A percentile compares a stretch with the other conserved stretches of the same genome.
Evolutionary conservation across 169 alveolate genomes (phyloP).

Genomic region (Cryptosporidium xiaoi): DNA sequence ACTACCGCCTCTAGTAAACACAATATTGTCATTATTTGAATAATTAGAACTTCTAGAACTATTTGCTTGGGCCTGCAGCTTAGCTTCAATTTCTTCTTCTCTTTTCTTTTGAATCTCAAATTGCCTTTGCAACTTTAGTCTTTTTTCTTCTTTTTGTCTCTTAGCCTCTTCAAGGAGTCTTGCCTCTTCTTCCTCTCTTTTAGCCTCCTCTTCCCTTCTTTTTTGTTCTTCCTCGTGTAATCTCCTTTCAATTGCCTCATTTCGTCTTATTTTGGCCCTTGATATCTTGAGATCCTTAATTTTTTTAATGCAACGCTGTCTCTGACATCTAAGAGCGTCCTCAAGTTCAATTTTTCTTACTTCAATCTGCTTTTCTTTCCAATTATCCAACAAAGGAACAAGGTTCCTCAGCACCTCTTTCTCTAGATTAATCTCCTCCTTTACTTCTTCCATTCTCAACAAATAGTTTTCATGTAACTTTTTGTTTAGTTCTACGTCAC

Average conservation of each 20-base stretch:
- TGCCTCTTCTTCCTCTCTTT: constrained; percentile 55
- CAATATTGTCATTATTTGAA: background rate
- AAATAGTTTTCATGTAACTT: constrained; percentile 67
- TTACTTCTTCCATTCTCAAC: constrained; percentile 32
- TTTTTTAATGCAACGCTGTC: constrained; percentile 77
- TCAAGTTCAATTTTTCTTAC: constrained; percentile 45
- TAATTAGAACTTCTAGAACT: constrained; percentile 6
- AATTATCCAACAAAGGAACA: constrained; percentile 42
- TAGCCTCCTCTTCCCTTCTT: constrained; percentile 81
- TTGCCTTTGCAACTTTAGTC: constrained; percentile 77
- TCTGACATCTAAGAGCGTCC: constrained; percentile 37
- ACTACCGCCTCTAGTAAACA: background rate
- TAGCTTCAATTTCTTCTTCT: constrained; percentile 79
- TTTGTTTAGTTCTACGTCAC: constrained; percentile 58
- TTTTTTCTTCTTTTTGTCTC: constrained; percentile 79
- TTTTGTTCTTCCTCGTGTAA: constrained; percentile 83
- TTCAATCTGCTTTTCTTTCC: constrained; percentile 56
- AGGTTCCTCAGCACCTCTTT: constrained; percentile 76
- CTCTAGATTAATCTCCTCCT: constrained; percentile 74
- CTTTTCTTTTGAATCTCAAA: constrained; percentile 78
- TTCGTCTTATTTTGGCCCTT: constrained; percentile 83
- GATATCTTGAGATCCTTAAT: constrained; percentile 82
- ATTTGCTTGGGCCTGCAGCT: constrained; percentile 35
- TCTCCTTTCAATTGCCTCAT: constrained; percentile 78
- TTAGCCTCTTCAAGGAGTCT: constrained; percentile 78